Percentiles rank a stretch among this genome's conserved stretches.
Evolutionary conservation across 2,329 filamentous ascomycete species (phyloP).

Genomic region (Cryphonectria radicalis): DNA sequence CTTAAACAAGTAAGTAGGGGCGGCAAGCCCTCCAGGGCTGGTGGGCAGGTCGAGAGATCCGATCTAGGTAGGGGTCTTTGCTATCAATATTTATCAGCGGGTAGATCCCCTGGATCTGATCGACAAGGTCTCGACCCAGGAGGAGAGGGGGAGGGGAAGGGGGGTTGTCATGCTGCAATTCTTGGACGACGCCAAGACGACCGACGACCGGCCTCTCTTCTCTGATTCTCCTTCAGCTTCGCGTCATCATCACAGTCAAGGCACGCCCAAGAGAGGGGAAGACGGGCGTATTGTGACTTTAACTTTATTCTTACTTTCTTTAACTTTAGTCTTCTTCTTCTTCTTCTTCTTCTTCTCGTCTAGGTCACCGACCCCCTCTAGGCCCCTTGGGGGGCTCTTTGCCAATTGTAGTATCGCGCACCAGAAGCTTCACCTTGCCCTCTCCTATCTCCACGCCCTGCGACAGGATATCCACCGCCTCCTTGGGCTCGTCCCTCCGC

Average conservation of each 20-base stretch:
- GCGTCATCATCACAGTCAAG: neutral
- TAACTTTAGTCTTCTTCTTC: neutral
- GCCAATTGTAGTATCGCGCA: conserved; percentile 51
- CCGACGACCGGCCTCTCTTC: neutral
- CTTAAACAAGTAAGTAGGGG: too few relatives aligned
- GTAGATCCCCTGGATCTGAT: neutral
- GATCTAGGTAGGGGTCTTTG: neutral
- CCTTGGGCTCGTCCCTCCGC: conserved; percentile 43
- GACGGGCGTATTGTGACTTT: conserved; percentile 29
- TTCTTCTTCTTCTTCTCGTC: neutral
- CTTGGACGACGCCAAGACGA: neutral
- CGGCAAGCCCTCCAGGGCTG: neutral
- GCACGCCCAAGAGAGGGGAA: too few relatives aligned
- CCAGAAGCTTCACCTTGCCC: conserved; percentile 67
- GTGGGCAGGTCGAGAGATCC: neutral
- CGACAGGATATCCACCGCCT: conserved; percentile 61
- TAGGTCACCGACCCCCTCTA: conserved; percentile 37
- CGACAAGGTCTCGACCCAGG: neutral
- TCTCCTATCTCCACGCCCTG: conserved; percentile 71
- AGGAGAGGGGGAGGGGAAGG: too few relatives aligned
- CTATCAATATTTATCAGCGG: neutral
- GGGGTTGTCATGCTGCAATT: neutral
- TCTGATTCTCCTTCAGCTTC: neutral
- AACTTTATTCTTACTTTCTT: conserved; percentile 25
- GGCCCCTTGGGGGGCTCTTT: conserved; percentile 60